A percentile compares a stretch with the other conserved stretches of the same genome.
Evolutionary conservation across 306 rosid species (phyloP).

Genomic region (Astragalus membranaceus): DNA sequence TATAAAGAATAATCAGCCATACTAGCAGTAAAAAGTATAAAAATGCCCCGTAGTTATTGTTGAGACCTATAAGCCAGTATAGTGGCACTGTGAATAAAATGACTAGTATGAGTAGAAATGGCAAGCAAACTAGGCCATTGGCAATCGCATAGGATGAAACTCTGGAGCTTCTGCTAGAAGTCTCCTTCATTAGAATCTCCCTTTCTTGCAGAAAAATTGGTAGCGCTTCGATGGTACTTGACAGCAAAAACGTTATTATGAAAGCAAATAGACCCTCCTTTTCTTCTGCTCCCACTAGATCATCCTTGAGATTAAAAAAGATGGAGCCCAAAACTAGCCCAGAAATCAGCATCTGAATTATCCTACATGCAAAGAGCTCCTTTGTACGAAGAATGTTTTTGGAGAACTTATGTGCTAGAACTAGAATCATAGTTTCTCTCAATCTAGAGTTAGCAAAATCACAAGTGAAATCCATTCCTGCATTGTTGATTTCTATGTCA

Average conservation of each 20-base stretch:
- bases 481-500: conserved; percentile 41
- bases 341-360: conserved; percentile 73
- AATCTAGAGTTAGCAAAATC: conserved; percentile 68
- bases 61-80: conserved; percentile 75
- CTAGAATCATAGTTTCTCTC: conserved; percentile 66
- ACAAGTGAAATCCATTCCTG: conserved; percentile 31
- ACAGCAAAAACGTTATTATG: conserved; percentile 60
- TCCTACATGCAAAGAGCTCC: conserved; percentile 84
- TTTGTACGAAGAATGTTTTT: conserved; percentile 74
- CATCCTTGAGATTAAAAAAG: conserved; percentile 67
- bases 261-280: conserved; percentile 89
- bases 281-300: conserved; percentile 64
- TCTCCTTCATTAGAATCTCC: conserved; percentile 89
- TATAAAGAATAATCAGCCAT: conserved; percentile 74
- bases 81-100: conserved; percentile 59
- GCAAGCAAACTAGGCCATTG: conserved; percentile 76
- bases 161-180: conserved; percentile 80
- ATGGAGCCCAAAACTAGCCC: conserved; percentile 83
- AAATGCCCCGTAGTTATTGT: conserved; percentile 52
- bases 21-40: conserved; percentile 53
- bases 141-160: conserved; percentile 90
- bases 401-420: conserved; percentile 85
- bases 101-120: conserved; percentile 82
- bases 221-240: conserved; percentile 77
- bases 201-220: conserved; percentile 92